These are phyloP conservation scores for Orychophragmus violaceus DNA, from an alignment of 345 rosid species.

Conservation along the genomic window DNA sequence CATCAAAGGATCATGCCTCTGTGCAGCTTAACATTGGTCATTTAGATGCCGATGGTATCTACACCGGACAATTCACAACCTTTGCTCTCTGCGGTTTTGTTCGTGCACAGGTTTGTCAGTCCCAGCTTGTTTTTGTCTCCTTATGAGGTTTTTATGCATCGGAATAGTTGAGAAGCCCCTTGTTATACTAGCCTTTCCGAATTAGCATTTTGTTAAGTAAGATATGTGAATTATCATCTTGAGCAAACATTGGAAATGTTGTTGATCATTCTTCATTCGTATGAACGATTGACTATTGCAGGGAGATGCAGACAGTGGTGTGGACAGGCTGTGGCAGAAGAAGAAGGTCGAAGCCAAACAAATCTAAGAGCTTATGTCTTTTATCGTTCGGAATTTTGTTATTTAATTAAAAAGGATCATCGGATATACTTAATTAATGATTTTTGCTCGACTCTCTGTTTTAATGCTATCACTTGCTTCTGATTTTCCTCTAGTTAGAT, in stretches of 20 bases:
- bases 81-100: conserved; percentile 63
- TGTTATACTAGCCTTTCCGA: neutral
- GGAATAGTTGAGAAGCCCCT: neutral
- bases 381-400: neutral
- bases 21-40: conserved; percentile 52
- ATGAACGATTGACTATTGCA: conserved; percentile 10
- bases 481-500: neutral
- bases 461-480: neutral
- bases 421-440: neutral
- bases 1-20: conserved; percentile 47
- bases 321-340: conserved; percentile 58
- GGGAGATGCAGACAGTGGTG: conserved; percentile 68
- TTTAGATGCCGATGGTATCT: conserved; percentile 49
- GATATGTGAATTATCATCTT: neutral
- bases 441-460: neutral
- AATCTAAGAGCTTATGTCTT: conserved; percentile 2
- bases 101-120: conserved; percentile 54
- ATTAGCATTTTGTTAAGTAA: neutral
- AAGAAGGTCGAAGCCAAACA: conserved; percentile 33
- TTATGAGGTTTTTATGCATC: neutral
- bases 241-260: neutral
- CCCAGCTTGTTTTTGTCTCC: neutral
- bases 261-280: neutral
- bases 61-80: conserved; percentile 44
- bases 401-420: neutral